Base-by-base conservation (phyloP, 495 filamentous ascomycete species). In the Oidiodendron maius region DNA sequence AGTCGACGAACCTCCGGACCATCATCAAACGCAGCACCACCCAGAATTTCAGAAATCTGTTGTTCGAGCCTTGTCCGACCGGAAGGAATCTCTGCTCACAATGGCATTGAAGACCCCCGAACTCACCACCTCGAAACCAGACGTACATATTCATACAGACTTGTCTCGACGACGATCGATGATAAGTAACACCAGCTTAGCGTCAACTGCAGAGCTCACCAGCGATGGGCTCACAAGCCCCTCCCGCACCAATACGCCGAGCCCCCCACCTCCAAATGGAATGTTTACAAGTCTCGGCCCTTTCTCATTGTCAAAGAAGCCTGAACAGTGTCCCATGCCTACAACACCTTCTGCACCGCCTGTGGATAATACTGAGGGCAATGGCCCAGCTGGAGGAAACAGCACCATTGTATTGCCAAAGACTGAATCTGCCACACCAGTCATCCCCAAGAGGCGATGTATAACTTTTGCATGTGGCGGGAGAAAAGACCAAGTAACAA, bases 151-250 rank as follows among this genome's bases (percentile, higher is more conserved):
- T 64, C 46, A 56, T 56, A 56, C 68, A 63, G 56, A 69, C 42
- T 70, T 68, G 49, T 53, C 56, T 44, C 70, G 76, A 68, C 77
- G 73, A 42, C 78, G 82, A 44, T 91, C 90, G 44, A 82, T 84
- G 39, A 83, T 82, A 58, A 89, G 84, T 67, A 90, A 82, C 57
- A 67, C 77, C 52, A 94, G 87, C 67, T 72, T 80, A 45, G 70
- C 86, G 40, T 95, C 91, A 12, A 90, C 87, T 2, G 83, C 82
- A 20, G 91, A 95, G 52, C 71, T 95, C 44, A 96, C 89, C 22
- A 95, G 89, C 65, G 93, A 95, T 60, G 91, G 87, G 39, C 66
- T 89, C 34, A 95, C 90, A n/a, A 94, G 89, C 55, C 89, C 93
- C 36, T 81, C 89, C n/a, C 71, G 89, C 18, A 86, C 88, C 41